Evolutionary conservation across 1,284 basidiomycete genomes (phyloP), one percentile per base, ranked within the genome.

Genomic region (Farysia itapuensis): DNA sequence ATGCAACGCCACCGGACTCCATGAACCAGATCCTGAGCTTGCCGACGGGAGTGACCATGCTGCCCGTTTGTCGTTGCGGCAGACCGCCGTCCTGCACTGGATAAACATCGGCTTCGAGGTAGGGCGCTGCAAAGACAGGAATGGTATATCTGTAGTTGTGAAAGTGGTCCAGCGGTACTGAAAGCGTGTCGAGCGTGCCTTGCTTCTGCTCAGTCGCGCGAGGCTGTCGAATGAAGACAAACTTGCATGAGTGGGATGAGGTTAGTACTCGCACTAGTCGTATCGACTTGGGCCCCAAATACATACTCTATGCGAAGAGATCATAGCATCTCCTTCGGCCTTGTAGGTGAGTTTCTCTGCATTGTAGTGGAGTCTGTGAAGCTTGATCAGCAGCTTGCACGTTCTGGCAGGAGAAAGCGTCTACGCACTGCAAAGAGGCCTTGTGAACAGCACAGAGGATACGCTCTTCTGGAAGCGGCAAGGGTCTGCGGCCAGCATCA

Each of bases 1-100:
- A 67, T 4, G 51, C 42, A 9, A 61, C 28, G 18, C 68, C 68
- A 19, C 66, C 66, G 11, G 66, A 49, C 24, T 68, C 61, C 31
- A 45, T 48, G 35, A 70, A 70, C 46, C 58, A 68, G 21, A 70
- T 35, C 40, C 67, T 70, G 35, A 66, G 49, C 36, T 67, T 52
- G 25, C 66, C 68, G 23, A 52, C 54, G 18, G 53, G 46, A 24
- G 44, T 24, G 8, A 35, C 16, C 25, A 51, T 38, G 19, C 48
- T 24, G 11, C 58, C 54, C 4, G 52, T 36, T 22, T 49, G 46
- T 18, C 56, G 41, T 13, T 68, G 46, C 8, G 68, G 68, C 5
- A 70, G 36, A 5, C 64, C 64, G n/a, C 68, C 68, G n/a, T 51
- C 48, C 3, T 46, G 24, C 0, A 66, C 66, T 13, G 68, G 64